These are phyloP conservation scores for Diplodia seriata DNA, from an alignment of 2,329 filamentous ascomycete species.

Conservation along the genomic window DNA sequence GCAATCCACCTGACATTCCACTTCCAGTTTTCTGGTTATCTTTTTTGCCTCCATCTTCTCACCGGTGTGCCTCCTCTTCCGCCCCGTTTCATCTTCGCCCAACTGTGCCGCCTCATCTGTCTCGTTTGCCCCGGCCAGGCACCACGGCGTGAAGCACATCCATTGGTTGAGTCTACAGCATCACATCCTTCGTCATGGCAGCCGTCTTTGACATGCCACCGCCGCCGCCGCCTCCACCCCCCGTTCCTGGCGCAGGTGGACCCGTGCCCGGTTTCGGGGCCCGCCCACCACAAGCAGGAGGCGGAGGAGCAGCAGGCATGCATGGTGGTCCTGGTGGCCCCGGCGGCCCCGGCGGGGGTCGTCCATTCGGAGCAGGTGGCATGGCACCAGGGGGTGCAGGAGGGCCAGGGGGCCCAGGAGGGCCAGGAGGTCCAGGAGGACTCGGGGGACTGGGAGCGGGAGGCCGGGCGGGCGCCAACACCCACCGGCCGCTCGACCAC, in stretches of 20 bases:
- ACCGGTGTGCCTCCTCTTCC: not conserved
- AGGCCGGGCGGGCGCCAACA: constrained; percentile 8
- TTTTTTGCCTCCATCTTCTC: not conserved
- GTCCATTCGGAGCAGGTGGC: not conserved
- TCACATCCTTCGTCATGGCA: not conserved
- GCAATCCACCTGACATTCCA: not conserved
- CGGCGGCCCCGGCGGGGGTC: not conserved
- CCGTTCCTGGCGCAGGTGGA: not conserved
- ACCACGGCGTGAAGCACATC: not conserved
- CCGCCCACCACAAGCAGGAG: not conserved
- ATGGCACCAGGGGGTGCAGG: not conserved
- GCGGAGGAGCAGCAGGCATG: not conserved
- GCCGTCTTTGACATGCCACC: no score
- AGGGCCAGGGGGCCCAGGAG: not conserved
- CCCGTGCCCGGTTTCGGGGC: not conserved
- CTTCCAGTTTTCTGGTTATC: not conserved
- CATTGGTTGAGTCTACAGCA: not conserved
- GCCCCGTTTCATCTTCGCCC: not conserved
- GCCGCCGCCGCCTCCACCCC: constrained; percentile 6
- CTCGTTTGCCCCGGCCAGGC: not conserved
- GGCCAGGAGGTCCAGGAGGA: not conserved
- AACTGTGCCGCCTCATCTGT: not conserved
- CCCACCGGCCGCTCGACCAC: constrained; percentile 7
- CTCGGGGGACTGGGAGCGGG: not conserved
- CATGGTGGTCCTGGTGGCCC: not conserved